Percentiles rank a stretch among this genome's conserved stretches.
Evolutionary conservation across 768 basidiomycete genomes (phyloP).

Genomic region (Mycena filopes): DNA sequence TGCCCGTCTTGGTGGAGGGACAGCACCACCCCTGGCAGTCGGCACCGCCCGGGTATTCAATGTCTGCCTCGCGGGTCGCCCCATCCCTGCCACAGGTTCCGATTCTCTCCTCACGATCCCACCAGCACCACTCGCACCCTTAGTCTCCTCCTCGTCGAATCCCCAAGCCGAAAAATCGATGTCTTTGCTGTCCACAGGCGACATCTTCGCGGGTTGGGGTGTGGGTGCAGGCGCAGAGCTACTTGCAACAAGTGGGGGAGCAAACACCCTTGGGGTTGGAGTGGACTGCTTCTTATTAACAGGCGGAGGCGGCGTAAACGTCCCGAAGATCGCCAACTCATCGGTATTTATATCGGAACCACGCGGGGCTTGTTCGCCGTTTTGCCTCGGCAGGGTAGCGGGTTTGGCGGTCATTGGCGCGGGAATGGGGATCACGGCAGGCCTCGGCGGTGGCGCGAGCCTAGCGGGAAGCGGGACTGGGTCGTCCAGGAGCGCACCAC

Average conservation of each 20-base stretch:
- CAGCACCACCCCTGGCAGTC: slow-evolving; percentile 14
- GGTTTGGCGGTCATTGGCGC: not conserved
- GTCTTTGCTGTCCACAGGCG: slow-evolving; percentile 20
- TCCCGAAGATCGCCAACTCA: slow-evolving; percentile 26
- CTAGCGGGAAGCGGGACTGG: slow-evolving; percentile 48
- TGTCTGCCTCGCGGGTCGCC: slow-evolving; percentile 8
- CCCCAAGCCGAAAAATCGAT: slow-evolving; percentile 33
- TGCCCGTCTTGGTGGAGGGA: slow-evolving; percentile 37
- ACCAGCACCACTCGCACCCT: too few species aligned
- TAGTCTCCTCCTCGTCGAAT: slow-evolving; percentile 28
- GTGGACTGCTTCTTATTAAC: not conserved
- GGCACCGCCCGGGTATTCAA: slow-evolving; percentile 18
- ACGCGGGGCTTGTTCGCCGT: slow-evolving; percentile 19
- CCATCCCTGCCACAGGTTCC: slow-evolving; percentile 1
- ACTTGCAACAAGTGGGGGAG: slow-evolving; percentile 17
- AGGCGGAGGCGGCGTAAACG: slow-evolving; percentile 16
- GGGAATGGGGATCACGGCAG: not conserved
- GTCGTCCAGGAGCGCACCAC: slow-evolving; percentile 33
- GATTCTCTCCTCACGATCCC: slow-evolving; percentile 17
- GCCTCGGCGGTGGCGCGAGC: not conserved
- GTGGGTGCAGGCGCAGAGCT: slow-evolving; percentile 14
- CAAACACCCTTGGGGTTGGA: slow-evolving; percentile 1
- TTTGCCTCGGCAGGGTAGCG: not conserved
- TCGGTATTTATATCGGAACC: slow-evolving; percentile 9
- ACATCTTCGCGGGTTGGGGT: slow-evolving; percentile 5